phyloP scores from a whole-genome alignment of 2,329 filamentous ascomycete genomes.

The Apiospora kogelbergensis region DNA sequence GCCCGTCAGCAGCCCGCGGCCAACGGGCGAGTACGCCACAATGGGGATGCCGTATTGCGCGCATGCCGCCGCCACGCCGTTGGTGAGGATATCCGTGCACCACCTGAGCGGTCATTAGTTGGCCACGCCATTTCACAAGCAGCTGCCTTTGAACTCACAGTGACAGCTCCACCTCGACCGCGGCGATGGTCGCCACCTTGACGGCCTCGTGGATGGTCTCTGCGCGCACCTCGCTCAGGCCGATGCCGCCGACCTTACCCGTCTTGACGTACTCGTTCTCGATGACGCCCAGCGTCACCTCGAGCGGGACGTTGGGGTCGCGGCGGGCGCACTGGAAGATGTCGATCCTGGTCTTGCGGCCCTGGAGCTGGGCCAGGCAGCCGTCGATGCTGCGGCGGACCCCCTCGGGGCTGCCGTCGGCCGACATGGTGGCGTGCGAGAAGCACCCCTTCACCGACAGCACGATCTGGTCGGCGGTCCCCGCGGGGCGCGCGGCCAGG shows the following conservation, averaged over 20 bases:
- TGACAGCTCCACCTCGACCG: constrained; percentile 56
- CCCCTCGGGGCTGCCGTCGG: constrained; percentile 51
- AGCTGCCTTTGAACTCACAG: constrained; percentile 31
- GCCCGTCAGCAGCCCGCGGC: constrained; percentile 52
- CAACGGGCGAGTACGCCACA: constrained; percentile 13
- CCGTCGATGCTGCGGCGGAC: constrained; percentile 60
- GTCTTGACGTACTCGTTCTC: constrained; percentile 50
- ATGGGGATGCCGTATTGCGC: constrained; percentile 44
- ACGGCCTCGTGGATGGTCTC: constrained; percentile 48
- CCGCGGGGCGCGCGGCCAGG: neutral
- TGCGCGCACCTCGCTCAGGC: constrained; percentile 43
- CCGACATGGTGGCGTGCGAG: neutral
- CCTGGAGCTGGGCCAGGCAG: constrained; percentile 48
- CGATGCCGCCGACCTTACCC: constrained; percentile 51
- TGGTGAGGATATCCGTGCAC: constrained; percentile 45
- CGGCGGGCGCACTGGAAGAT: constrained; percentile 60
- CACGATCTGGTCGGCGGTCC: neutral
- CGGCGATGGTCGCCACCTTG: constrained; percentile 42
- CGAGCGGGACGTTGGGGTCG: constrained; percentile 49
- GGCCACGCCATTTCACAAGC: too few relatives aligned
- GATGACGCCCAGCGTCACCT: constrained; percentile 42
- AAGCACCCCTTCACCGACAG: neutral
- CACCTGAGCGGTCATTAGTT: constrained; percentile 17
- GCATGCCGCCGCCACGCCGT: constrained; percentile 50
- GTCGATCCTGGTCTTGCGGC: constrained; percentile 56